Base-by-base conservation (phyloP, 768 basidiomycete genomes). In the Postia placenta region DNA sequence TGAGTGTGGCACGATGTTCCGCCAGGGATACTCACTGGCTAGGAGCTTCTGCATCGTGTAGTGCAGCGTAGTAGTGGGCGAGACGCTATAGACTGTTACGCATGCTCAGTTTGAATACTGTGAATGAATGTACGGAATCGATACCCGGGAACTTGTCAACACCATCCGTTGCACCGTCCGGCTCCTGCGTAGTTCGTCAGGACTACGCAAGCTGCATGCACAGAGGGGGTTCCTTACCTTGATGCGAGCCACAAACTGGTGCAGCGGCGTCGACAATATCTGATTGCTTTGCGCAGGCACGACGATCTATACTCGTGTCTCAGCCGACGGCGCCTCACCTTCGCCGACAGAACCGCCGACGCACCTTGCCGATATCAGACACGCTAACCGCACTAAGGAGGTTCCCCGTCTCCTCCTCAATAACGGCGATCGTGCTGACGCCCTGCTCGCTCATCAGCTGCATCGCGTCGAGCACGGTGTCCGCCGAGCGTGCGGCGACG, bases 371-470 rank as follows among this genome's bases (percentile, higher is more conserved):
- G 30, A 92, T 72, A 61, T 92, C 89, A 5, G 87, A 90, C 4
- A 89, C 89, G 60, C 85, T 88, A 30, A 90, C 81, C 2, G 86
- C 85, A 51, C 88, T 87, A 47, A 87, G 64, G 47, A 91, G 64
- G 39, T 66, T 72, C 3, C 84, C 80, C 2, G 63, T 71, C 25
- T 79, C 80, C 25, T 79, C 80, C 40, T 87, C 84, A 4, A 87
- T 62, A 3, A 91, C 83, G 14, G 88, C 89, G 39, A 90, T 73
- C 56, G 85, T 89, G 60, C 87, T 89, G 22, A 92, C 87, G 20
- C 89, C 89, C 59, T 85, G 78, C 52, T 88, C 86, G 57, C 86
- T 88, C 88, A 92, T 90, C 24, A 86, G 70, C 51, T 73, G 79
- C 89, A 92, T 92, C 4, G 87, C 87, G 61, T 88, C 84, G 43